These are phyloP conservation scores for Calophaca sinica DNA, from an alignment of 306 rosid species.

Conservation along the genomic window DNA sequence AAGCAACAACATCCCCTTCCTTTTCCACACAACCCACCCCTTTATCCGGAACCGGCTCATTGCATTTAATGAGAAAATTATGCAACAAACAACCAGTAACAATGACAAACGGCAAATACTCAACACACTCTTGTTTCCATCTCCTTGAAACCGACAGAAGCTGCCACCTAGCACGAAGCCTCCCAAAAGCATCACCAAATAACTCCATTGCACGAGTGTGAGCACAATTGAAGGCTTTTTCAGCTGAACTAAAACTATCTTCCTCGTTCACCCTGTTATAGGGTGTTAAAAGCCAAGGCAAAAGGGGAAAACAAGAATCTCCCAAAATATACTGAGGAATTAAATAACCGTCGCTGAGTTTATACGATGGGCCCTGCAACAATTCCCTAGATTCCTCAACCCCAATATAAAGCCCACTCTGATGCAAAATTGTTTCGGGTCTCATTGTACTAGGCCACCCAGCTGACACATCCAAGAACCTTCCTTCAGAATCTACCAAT, in stretches of 20 bases:
- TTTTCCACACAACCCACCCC: conserved; percentile 36
- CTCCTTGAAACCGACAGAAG: conserved; percentile 57
- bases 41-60: conserved; percentile 56
- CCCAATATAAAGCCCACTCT: conserved; percentile 66
- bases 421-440: conserved; percentile 66
- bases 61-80: conserved; percentile 72
- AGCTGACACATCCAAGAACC: conserved; percentile 82
- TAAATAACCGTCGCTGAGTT: conserved; percentile 57
- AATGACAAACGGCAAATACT: conserved; percentile 73
- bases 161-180: conserved; percentile 68
- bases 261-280: conserved; percentile 62
- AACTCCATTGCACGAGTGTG: conserved; percentile 64
- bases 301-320: conserved; percentile 76
- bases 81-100: conserved; percentile 80
- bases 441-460: conserved; percentile 82
- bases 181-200: conserved; percentile 61
- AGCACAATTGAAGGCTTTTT: conserved; percentile 62
- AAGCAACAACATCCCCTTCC: conserved; percentile 52
- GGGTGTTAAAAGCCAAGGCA: conserved; percentile 90
- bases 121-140: conserved; percentile 75
- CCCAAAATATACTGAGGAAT: conserved; percentile 80
- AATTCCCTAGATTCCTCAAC: conserved; percentile 71
- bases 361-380: conserved; percentile 60
- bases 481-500: conserved; percentile 78
- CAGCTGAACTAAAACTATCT: conserved; percentile 58